Evolutionary conservation across 441 rosid genomes (phyloP), one percentile per base, ranked within the genome.

Genomic region (Manihot esculenta): DNA sequence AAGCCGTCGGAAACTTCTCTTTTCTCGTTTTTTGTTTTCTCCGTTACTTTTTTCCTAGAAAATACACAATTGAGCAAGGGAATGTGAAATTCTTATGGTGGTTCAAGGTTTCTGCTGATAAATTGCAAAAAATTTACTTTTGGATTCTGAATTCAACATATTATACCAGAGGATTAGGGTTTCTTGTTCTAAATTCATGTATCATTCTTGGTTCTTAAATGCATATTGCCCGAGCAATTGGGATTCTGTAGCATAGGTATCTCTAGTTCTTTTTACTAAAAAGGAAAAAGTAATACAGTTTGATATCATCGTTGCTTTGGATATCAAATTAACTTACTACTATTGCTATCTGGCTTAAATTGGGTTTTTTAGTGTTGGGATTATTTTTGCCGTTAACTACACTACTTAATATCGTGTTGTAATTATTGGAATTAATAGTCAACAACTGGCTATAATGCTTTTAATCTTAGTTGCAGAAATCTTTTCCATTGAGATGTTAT

Each of bases 1-100:
- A 86, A 75, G 90, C 65, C 15, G 26, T 33, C 42, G 18, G 61
- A 9, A 21, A 38, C 51, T 45, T 48, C 7, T 21, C 5, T 15
- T 21, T 44, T 1, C 17, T 3, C 3, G 18, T 2, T 33, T 21
- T 35, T 1, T 20, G 1, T 2, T 24, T 1, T 33, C 41, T 55
- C 3, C 10, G 5, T 48, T 42, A n/a, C 50, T 59, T 4, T 56
- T 15, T 10, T 5, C 10, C 61, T 0, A 14, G n/a, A 42, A 53
- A 20, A 13, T 49, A 9, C 45, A 6, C 0, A 11, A 10, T 24
- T 12, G 10, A 7, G 11, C 10, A 42, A 30, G 38, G 20, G 18
- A 41, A 56, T 56, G 10, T 59, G 7, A 11, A 17, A 10, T 2
- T 60, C 30, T 1, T 14, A 54, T 54, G 59, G 59, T 54, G 15